These are phyloP conservation scores for Globisporangium echinulatum DNA, from an alignment of 352 stramenopile species.

Conservation along the genomic window DNA sequence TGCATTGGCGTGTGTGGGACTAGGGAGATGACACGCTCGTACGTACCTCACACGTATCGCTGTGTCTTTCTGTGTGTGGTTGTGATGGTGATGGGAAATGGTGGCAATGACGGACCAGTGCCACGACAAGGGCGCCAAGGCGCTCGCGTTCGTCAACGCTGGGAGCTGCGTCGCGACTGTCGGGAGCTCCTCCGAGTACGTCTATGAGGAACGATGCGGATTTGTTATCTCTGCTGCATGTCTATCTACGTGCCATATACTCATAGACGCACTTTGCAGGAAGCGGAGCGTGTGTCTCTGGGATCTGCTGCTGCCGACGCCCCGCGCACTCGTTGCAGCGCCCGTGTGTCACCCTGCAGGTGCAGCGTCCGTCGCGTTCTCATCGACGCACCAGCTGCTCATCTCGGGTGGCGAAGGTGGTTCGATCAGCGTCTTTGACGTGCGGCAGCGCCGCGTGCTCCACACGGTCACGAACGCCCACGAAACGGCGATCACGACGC, in stretches of 20 bases:
- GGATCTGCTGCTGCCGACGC: constrained; percentile 70
- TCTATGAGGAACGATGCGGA: neutral
- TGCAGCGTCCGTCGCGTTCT: constrained; percentile 72
- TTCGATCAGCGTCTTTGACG: constrained; percentile 80
- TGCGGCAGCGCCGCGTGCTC: constrained; percentile 80
- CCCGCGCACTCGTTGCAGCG: constrained; percentile 63
- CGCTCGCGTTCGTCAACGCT: constrained; percentile 76
- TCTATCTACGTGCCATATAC: no score
- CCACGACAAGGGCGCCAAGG: constrained; percentile 81
- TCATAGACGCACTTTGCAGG: constrained; percentile 19
- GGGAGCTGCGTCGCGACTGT: constrained; percentile 68
- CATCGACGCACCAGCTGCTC: constrained; percentile 68
- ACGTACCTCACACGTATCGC: neutral
- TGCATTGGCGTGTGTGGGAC: neutral
- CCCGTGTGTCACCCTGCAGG: constrained; percentile 71
- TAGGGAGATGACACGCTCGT: neutral
- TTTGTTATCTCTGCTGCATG: constrained; percentile 6
- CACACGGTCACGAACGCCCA: constrained; percentile 81
- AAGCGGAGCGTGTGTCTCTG: constrained; percentile 82
- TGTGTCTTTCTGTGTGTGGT: neutral
- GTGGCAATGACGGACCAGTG: constrained; percentile 24
- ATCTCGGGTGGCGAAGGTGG: constrained; percentile 77
- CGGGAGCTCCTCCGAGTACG: constrained; percentile 69
- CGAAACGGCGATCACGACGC: constrained; percentile 78
- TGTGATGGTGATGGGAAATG: neutral